A percentile compares a stretch with the other conserved stretches of the same genome.
These are phyloP conservation scores for Paspalum notatum DNA, from an alignment of 176 grass and related monocot species.

Conservation along the genomic window DNA sequence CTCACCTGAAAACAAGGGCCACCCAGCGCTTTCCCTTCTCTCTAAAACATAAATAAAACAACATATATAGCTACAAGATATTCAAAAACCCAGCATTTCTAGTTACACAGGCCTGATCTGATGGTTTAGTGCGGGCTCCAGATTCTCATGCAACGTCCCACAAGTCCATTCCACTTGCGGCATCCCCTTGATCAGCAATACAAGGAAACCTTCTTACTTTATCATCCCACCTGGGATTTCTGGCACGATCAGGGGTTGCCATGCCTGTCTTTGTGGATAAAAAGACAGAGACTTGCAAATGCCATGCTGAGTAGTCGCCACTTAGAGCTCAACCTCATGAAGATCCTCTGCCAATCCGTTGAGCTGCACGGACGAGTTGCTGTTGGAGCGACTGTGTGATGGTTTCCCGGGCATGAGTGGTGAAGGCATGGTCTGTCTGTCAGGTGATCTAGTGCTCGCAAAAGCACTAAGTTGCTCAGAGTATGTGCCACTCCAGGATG, in stretches of 20 bases:
- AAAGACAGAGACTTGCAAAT: not conserved
- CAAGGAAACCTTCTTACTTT: not conserved
- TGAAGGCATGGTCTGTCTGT: constrained; percentile 32
- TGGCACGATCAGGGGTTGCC: not conserved
- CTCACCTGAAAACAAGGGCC: constrained; percentile 44
- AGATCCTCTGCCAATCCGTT: constrained; percentile 67
- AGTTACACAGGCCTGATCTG: constrained; percentile 3
- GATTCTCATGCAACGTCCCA: constrained; percentile 1
- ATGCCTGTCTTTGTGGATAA: not conserved
- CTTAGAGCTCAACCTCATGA: constrained; percentile 73
- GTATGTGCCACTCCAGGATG: constrained; percentile 87
- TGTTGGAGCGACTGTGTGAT: constrained; percentile 41
- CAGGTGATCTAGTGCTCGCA: constrained; percentile 30
- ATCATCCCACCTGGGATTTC: not conserved
- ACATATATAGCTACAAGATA: constrained; percentile 48
- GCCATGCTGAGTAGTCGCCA: not conserved
- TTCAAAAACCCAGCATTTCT: constrained; percentile 28
- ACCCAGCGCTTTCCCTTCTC: constrained; percentile 24
- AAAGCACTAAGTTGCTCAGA: constrained; percentile 51
- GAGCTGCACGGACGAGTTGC: constrained; percentile 55
- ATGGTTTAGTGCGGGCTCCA: not conserved
- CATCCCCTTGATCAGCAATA: constrained; percentile 18
- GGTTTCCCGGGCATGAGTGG: constrained; percentile 46
- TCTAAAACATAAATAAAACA: constrained; percentile 48
- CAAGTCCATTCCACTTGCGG: not conserved